Evolutionary conservation across 352 stramenopile species (phyloP), one percentile per base, ranked within the genome.

Genomic region (Albugo laibachii): DNA sequence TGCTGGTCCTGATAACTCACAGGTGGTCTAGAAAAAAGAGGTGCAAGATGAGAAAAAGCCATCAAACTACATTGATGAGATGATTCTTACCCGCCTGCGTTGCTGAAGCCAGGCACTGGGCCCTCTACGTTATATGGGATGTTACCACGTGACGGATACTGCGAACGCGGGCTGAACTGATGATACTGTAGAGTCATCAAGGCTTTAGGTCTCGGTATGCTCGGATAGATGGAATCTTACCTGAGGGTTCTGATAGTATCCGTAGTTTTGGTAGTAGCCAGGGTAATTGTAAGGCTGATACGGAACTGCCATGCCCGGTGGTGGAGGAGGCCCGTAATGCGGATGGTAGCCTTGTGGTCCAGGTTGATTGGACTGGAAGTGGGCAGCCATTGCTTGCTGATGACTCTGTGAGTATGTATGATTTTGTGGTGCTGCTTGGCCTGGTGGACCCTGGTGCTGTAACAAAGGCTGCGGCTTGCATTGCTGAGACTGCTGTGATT

Each of bases 231-330:
- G 20, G 20, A 43, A 15, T 15, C 57, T 37, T 45, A 83, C 70
- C 66, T 85, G 78, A 10, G 74, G 78, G 59, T 85, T 91, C 54
- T 87, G 75, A 59, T 88, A 91, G 59, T 91, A 91, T 27, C 72
- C 70, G 54, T 88, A 91, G 50, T 72, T 70, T 54, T 87, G 78
- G 59, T 87, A 91, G 61, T 88, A 85, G 36, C 58, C 71, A 34
- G 58, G 64, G 54, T 91, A 91, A 56, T 83, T 91, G 65, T 91
- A 91, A 46, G 78, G 78, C 60, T 91, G 87, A 71, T 87, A 91
- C 8, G 69, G 70, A 61, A 91, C 59, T 15, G 78, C 73, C 78
- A 91, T 91, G 20, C 78, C 78, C 19, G 78, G 78, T 21, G 78
- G 78, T n/a, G 78, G 78, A 31, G 74, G 78, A 19, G 78, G 78